A percentile compares a stretch with the other conserved stretches of the same genome.
Conservation (phyloP, 2,329 filamentous ascomycete species). For the Colletotrichum simmondsii region DNA sequence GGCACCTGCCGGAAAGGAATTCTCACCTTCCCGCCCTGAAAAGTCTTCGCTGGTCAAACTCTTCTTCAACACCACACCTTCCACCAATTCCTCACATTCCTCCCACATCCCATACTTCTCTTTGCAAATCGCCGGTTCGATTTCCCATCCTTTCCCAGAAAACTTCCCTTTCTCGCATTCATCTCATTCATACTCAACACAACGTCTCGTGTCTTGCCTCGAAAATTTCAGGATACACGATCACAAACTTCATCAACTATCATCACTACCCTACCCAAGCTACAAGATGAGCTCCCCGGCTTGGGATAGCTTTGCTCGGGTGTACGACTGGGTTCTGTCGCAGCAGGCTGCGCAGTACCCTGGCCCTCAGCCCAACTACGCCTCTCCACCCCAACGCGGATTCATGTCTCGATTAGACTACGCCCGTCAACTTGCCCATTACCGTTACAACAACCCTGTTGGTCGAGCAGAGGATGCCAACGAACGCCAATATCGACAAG, state of each 20-base stretch:
- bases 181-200: background rate
- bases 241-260: background rate
- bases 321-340: background rate
- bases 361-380: background rate
- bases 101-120: background rate
- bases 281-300: slow-evolving; percentile 1
- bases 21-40: background rate
- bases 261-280: background rate
- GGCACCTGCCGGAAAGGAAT: background rate
- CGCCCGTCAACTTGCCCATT: background rate
- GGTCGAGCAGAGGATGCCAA: background rate
- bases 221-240: background rate
- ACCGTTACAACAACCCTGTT: background rate
- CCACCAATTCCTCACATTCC: background rate
- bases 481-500: too few relatives aligned
- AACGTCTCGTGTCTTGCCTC: background rate
- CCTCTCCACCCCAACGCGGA: background rate
- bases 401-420: background rate
- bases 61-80: background rate
- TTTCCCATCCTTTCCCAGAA: background rate
- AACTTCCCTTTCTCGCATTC: background rate
- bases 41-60: background rate
- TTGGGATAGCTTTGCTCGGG: background rate
- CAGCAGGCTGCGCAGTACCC: background rate
- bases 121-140: background rate